Conservation (phyloP, 495 filamentous ascomycete species). For the Cudoniella acicularis region DNA sequence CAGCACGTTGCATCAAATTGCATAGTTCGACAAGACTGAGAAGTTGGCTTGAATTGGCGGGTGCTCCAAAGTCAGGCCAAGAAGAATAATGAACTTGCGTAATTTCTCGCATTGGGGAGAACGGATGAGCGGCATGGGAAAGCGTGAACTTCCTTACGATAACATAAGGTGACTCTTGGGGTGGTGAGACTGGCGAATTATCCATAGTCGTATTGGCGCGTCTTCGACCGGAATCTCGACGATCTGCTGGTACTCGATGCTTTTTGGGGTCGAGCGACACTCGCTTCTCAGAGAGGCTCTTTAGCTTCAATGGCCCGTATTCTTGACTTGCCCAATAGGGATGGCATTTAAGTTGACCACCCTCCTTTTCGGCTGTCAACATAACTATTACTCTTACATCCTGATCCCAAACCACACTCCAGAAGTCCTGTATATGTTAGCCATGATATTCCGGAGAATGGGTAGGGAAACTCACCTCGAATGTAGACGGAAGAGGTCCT, state of each 20-base stretch:
- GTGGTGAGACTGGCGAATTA: slow-evolving; percentile 25
- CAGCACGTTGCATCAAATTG: slow-evolving; percentile 54
- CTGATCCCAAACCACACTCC: slow-evolving; percentile 96
- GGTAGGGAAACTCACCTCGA: slow-evolving; percentile 41
- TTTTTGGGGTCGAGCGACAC: slow-evolving; percentile 68
- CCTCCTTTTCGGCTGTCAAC: slow-evolving; percentile 92
- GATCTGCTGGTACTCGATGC: slow-evolving; percentile 11
- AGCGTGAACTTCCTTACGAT: slow-evolving; percentile 85
- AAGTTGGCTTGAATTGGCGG: slow-evolving; percentile 81
- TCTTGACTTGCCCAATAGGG: slow-evolving; percentile 82
- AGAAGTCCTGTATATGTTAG: slow-evolving; percentile 81
- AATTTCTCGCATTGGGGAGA: slow-evolving; percentile 84
- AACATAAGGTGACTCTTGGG: slow-evolving; percentile 64
- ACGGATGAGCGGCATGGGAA: slow-evolving; percentile 71
- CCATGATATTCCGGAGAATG: background rate
- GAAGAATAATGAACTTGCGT: slow-evolving; percentile 91
- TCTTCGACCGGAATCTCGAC: slow-evolving; percentile 29
- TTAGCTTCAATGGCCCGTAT: slow-evolving; percentile 78
- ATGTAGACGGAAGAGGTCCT: slow-evolving; percentile 88
- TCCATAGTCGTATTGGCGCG: slow-evolving; percentile 41
- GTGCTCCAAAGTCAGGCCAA: slow-evolving; percentile 96
- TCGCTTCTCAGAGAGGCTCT: slow-evolving; percentile 72
- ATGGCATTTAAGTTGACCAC: slow-evolving; percentile 92
- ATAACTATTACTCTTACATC: slow-evolving; percentile 93
- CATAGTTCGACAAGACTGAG: slow-evolving; percentile 83